Conservation (phyloP, 2,329 filamentous ascomycete genomes). For the Fusarium xylarioides region DNA sequence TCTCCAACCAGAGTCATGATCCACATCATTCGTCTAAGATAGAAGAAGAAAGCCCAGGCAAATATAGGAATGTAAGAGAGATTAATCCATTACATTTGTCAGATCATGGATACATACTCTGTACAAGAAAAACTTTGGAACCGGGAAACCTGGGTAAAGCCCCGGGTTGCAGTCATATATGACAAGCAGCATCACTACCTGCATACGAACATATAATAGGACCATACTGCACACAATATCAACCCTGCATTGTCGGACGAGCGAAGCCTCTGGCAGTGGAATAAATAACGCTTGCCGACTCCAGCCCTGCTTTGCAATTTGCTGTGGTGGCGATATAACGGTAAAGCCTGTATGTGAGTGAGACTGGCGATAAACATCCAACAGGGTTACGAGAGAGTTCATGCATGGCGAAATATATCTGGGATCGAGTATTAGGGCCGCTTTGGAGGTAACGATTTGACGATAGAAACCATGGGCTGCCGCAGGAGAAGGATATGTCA, state of each 20-base stretch:
- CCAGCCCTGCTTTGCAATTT: neutral
- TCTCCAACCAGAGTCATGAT: neutral
- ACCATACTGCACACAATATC: neutral
- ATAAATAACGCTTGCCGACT: neutral
- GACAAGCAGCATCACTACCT: slow-evolving; percentile 25
- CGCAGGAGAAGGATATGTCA: neutral
- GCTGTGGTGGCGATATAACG: neutral
- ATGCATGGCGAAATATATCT: neutral
- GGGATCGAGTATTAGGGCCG: no score
- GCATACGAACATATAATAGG: slow-evolving; percentile 5
- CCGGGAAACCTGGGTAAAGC: slow-evolving; percentile 18
- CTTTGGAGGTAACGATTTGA: neutral
- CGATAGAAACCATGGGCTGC: neutral
- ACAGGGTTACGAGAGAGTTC: neutral
- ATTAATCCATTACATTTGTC: slow-evolving; percentile 4
- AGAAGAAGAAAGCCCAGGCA: neutral
- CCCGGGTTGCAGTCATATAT: slow-evolving; percentile 29
- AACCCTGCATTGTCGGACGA: neutral
- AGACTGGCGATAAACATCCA: neutral
- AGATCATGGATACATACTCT: slow-evolving; percentile 13
- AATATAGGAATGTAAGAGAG: neutral
- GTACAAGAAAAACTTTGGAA: neutral
- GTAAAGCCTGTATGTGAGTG: neutral
- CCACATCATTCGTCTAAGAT: neutral
- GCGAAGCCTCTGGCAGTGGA: neutral